Evolutionary conservation across 2,329 filamentous ascomycete genomes (phyloP), one percentile per base, ranked within the genome.

Genomic region (Chrysosporium queenslandicum): DNA sequence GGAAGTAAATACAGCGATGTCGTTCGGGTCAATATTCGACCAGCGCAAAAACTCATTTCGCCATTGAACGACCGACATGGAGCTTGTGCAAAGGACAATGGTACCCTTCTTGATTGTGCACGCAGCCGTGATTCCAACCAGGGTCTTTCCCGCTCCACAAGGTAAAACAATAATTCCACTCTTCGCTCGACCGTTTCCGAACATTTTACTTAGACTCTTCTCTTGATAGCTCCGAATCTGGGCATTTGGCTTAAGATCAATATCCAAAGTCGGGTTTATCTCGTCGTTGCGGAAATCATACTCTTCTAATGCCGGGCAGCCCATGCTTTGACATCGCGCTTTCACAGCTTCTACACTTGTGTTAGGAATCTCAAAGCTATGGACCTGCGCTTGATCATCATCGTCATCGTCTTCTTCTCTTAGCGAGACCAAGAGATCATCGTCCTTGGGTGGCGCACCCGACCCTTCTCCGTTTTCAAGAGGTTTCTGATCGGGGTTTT

Each of bases 31-130:
- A 56, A 94, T 94, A 64, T 97, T 97, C n/a, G 90, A 96, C 92
- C 92, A 98, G 62, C 96, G 95, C 58, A 97, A 73, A 65, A 98
- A 98, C 64, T 98, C 92, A 55, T 92, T 84, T 55, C 89, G 79
- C 92, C 92, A 98, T 68, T 98, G 92, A 18, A 94, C 85, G 4
- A 94, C 92, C 5, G 89, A 96, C 91, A 98, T 98, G 50, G 88
- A 91, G 64, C 88, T 95, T 1, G 92, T 98, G 71, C 89, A 95
- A 18, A 98, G 81, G 6, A 98, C 88, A 53, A 98, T 91, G 20
- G 90, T 83, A 9, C 90, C 90, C 72, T 97, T 98, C 68, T 94
- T 94, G 69, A 98, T 91, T 3, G 92, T 97, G 70, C 92, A 97
- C 18, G 90, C 92, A 39, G 92, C 92, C 18, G 92, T 97, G 60